Base-by-base conservation (phyloP, 345 rosid species). In the Acer saccharum region DNA sequence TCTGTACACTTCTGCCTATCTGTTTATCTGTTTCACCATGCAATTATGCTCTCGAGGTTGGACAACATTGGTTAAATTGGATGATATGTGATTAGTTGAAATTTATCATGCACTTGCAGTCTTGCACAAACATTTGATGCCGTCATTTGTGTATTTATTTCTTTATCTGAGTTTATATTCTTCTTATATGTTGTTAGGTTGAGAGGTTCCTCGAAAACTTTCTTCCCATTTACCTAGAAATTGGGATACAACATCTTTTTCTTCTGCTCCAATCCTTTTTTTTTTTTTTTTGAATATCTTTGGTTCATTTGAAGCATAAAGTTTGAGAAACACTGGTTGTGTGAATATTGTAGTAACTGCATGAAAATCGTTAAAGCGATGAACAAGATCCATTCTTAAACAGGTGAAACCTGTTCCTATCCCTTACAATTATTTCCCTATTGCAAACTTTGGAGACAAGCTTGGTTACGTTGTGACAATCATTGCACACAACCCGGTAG, bases 401-500 rank as follows among this genome's bases (percentile, higher is more conserved):
- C 39, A 35, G 69, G 72, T 77, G 81, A 44, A 68, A 43, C 61
- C 63, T 27, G 72, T 25, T 73, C 27, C 68, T 57, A 20, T 81
- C 50, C 79, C 41, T 54, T 23, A 78, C 55, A 6, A 69, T 44
- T 73, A 74, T 69, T 21, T 78, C 79, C 50, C 73, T 43, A 8
- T 70, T 74, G 73, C 74, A 78, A 29, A 74, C 27, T 71, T 48
- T 65, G 8, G 79, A 69, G 17, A 75, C 48, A 23, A 82, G 69
- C 63, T 82, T 78, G 16, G 65, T 75, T 17, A 79, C 68, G 0
- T 71, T 41, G 54, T 69, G 73, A 43, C 81, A 77, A 7, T 77
- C 80, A 27, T 35, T 63, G 76, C 80, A 77, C 54, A 80, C 81
- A 77, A 25, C 81, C 83, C 7, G 78, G 76, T 41, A 77, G 54